A percentile compares a stretch with the other conserved stretches of the same genome.
These are phyloP conservation scores for Trichoderma sp. DNA, from an alignment of 2,329 filamentous ascomycete species.

Conservation along the genomic window DNA sequence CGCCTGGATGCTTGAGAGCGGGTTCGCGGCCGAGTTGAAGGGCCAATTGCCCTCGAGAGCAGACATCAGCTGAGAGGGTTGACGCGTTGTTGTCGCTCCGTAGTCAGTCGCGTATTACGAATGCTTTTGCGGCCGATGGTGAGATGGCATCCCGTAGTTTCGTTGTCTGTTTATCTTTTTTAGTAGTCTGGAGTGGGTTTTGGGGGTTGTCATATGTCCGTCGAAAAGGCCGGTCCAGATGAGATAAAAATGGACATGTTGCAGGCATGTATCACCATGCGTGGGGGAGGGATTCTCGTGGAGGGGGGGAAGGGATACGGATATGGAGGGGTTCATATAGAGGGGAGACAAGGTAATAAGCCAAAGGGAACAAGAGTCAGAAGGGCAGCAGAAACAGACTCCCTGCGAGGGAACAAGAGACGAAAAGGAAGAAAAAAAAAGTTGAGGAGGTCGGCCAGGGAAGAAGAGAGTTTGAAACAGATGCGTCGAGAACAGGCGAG, in stretches of 20 bases:
- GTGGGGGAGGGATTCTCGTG: neutral
- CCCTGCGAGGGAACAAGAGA: neutral
- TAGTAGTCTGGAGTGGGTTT: neutral
- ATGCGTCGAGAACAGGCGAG: neutral
- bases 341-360: neutral
- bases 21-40: neutral
- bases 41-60: conserved; percentile 9
- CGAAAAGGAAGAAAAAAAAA: neutral
- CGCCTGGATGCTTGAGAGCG: neutral
- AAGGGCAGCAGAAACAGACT: conserved; percentile 2
- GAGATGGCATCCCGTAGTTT: neutral
- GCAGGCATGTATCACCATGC: neutral
- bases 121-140: neutral
- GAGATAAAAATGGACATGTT: neutral
- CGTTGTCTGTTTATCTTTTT: neutral
- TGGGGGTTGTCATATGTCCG: neutral
- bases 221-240: neutral
- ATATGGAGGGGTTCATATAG: neutral
- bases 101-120: conserved; percentile 5
- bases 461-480: conserved; percentile 10
- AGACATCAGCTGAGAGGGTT: conserved; percentile 11
- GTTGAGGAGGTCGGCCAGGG: neutral
- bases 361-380: conserved; percentile 5
- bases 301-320: neutral
- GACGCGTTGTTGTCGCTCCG: conserved; percentile 6